Base-by-base conservation (phyloP, 2,329 filamentous ascomycete genomes). In the Ophiocordyceps sinensis region DNA sequence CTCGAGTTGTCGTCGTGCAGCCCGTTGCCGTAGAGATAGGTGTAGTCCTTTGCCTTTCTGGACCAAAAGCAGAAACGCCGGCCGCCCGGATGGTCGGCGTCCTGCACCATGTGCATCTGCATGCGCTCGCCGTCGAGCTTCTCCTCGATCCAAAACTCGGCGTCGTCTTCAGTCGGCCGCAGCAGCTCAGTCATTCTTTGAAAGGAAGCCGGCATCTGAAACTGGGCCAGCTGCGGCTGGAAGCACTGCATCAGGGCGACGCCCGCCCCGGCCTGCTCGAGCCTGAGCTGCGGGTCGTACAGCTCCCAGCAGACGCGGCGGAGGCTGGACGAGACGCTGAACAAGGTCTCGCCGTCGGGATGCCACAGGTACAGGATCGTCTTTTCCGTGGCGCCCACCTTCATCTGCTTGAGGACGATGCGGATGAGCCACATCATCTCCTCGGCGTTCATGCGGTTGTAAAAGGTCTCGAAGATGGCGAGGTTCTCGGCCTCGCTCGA, bases 71-170 rank as follows among this genome's bases (percentile, higher is more conserved):
- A 70, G 57, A 96, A 95, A 17, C 67, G 69, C 42, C 70, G 77
- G 0, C 85, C 85, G 1, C 87, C 86, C 0, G 76, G 71, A 1
- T 77, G 64, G 1, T 60, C 62, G 4, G 77, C 65, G 49, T 95
- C 85, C 43, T 82, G 70, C 12, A 75, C 61, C 82, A 96, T 88
- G 59, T 98, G 91, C 56, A 98, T 71, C 59, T 98, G 91, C 81
- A 98, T 95, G 23, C 91, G 77, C 62, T 98, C 91, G 1, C 91
- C 91, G 50, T 98, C 91, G 9, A 98, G 68, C 60, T 98, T 98
- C 63, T 98, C 91, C 59, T 98, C 91, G 38, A 96, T 91, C 87
- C 88, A 96, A 54, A 93, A 98, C 9, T 82, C 77, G 0, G 72
- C 67, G 40, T 93, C 79, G 0, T 85, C 78, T 21, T 80, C 73